Conservation (phyloP, 257 asterid species). For the Solanum dulcamara region DNA sequence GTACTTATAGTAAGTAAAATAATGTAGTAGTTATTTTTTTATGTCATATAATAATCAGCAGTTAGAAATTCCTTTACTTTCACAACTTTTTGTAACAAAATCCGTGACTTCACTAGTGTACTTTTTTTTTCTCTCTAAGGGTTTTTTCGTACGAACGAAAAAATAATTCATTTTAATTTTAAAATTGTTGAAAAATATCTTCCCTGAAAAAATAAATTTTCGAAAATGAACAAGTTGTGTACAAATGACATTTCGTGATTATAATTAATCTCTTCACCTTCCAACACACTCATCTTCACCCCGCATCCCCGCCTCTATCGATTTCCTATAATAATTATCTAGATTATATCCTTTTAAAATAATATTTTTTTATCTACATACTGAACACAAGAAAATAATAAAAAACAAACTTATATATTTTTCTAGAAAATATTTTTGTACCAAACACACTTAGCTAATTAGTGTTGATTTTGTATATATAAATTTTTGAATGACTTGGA, state of each 20-base stretch:
- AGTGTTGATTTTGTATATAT: too few species aligned
- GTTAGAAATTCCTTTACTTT: not conserved
- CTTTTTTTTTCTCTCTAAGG: not conserved
- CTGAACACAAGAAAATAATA: not conserved
- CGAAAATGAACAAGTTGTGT: not conserved
- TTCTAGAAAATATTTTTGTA: too few species aligned
- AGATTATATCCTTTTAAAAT: not conserved
- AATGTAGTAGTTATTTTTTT: not conserved
- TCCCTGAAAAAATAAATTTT: not conserved
- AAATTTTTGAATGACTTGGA: too few species aligned
- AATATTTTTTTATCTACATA: not conserved
- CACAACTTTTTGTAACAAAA: not conserved
- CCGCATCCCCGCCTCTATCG: too few species aligned
- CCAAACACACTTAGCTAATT: not conserved
- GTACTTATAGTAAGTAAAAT: not conserved
- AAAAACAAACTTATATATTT: not conserved
- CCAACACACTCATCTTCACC: not conserved
- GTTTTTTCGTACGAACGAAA: too few species aligned
- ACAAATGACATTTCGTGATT: too few species aligned
- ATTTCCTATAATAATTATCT: not conserved
- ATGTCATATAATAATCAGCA: not conserved
- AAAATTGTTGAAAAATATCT: not conserved
- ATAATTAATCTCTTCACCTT: not conserved
- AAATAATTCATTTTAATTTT: not conserved
- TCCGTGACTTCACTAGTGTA: not conserved